These are phyloP conservation scores for Geranium brycei DNA, from an alignment of 345 rosid genomes.

Conservation along the genomic window DNA sequence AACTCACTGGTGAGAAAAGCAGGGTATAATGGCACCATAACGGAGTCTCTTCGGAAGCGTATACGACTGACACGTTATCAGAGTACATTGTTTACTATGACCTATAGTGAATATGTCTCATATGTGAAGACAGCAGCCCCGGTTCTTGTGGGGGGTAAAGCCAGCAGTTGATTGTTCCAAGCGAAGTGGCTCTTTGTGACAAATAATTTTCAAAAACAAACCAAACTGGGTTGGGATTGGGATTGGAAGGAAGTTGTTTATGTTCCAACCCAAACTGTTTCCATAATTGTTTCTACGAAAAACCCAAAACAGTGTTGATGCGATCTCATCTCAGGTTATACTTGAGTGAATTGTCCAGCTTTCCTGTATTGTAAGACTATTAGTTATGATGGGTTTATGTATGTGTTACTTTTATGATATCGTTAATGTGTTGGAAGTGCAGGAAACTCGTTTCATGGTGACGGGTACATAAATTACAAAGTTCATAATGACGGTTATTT, in stretches of 20 bases:
- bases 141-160: constrained; percentile 42
- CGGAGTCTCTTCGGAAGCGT: constrained; percentile 50
- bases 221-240: constrained; percentile 3
- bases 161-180: constrained; percentile 22
- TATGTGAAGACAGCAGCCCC: constrained; percentile 54
- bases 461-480: too few species aligned
- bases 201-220: too few species aligned
- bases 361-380: too few species aligned
- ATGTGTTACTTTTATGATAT: too few species aligned
- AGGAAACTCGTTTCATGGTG: too few species aligned
- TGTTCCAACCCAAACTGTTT: constrained; percentile 17
- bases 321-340: too few species aligned
- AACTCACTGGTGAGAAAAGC: constrained; percentile 89
- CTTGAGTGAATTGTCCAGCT: too few species aligned
- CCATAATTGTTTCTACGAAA: constrained; percentile 16
- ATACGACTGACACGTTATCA: constrained; percentile 80
- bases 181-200: constrained; percentile 15
- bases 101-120: constrained; percentile 58
- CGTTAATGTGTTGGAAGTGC: too few species aligned
- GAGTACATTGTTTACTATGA: constrained; percentile 76
- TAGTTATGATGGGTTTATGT: too few species aligned
- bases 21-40: constrained; percentile 54
- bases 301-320: background rate
- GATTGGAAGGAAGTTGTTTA: constrained; percentile 18
- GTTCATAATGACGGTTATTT: too few species aligned